A percentile compares a stretch with the other conserved stretches of the same genome.
Conservation (phyloP, 371 early-diverging fungal genomes). For the Mortierella sp. region DNA sequence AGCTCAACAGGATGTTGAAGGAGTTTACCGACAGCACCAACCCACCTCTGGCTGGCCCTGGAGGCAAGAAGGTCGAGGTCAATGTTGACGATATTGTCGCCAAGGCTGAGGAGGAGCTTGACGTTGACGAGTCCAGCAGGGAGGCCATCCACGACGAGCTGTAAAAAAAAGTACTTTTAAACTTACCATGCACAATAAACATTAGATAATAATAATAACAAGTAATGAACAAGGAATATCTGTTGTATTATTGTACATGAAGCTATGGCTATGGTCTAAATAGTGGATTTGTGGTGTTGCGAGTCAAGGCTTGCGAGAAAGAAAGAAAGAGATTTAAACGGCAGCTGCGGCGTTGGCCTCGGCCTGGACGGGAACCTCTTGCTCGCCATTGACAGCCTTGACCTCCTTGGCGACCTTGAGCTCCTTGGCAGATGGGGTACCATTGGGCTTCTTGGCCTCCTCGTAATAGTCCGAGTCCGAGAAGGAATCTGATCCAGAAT, state of each 20-base stretch:
- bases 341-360: background rate
- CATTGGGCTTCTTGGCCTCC: slow-evolving; percentile 25
- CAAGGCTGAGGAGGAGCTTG: slow-evolving; percentile 52
- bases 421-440: background rate
- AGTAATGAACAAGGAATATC: background rate
- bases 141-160: slow-evolving; percentile 48
- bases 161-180: too few relatives aligned
- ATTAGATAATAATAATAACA: background rate
- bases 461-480: slow-evolving; percentile 53
- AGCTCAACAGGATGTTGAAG: slow-evolving; percentile 50
- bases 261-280: background rate
- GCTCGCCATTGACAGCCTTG: background rate
- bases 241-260: background rate
- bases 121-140: slow-evolving; percentile 19
- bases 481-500: slow-evolving; percentile 21
- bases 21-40: slow-evolving; percentile 55
- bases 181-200: background rate
- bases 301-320: background rate
- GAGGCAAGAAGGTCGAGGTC: slow-evolving; percentile 12
- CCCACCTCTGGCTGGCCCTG: slow-evolving; percentile 26
- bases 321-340: background rate
- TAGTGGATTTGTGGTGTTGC: background rate
- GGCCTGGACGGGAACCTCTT: background rate
- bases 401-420: background rate
- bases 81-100: slow-evolving; percentile 46